Base-by-base conservation (phyloP, 2,329 filamentous ascomycete genomes). In the Sclerotinia nivalis region DNA sequence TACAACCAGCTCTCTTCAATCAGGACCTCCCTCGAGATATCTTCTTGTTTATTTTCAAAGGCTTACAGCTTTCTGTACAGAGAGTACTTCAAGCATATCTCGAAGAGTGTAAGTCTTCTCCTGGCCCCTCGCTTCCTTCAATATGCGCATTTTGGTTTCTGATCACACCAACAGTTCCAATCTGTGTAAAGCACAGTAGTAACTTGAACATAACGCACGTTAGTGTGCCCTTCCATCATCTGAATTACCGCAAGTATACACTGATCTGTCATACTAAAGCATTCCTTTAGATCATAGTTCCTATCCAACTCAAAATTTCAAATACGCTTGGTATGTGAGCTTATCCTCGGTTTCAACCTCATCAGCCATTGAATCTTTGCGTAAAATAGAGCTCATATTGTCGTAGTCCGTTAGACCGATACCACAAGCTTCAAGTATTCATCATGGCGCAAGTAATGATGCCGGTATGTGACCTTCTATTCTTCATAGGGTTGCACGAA, bases 371-470 rank as follows among this genome's bases (percentile, higher is more conserved):
- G 4, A 18, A 3, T 1, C 2, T 65, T 6, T 6, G 22, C 22
- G 1, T 50, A 22, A 28, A 54, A 0, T 12, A 40, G 5, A 22
- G n/a, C 61, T 65, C 22, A 65, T 10, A 52, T 25, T 22, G 4
- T 28, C 5, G 20, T 43, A 43, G 34, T 54, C 9, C n/a, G 9
- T 43, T 28, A 22, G 22, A 1, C 15, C 10, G 13, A 40, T 52
- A 52, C 34, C 4, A 52, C 9, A 40, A 20, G 43, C 15, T 52
- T 28, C 15, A 40, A 40, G 4, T 22, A 20, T 52, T 52, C n/a
- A 65, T 40, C 49, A 65, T 65, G 61, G 22, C 61, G 34, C 61
- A 65, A 65, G 49, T 52, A 20, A 65, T 65, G 49, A 52, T 65
- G 61, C 61, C 61, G 9, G 61, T 65, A 52, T 54, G 61, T 65